phyloP scores from a whole-genome alignment of 2,329 filamentous ascomycete genomes.

The Aspergillus sp. region DNA sequence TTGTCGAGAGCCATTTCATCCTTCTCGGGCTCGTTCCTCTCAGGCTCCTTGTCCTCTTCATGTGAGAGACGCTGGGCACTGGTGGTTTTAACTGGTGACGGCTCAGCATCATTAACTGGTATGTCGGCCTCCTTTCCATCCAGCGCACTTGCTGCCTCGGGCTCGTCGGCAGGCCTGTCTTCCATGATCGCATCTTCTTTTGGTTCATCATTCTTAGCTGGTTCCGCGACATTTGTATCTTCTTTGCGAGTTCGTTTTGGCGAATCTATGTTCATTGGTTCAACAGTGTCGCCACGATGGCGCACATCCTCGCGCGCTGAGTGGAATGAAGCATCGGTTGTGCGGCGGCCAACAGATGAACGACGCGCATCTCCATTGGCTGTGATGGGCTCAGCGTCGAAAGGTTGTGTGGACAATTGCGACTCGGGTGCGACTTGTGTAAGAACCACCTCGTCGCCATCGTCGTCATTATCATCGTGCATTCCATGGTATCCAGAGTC shows the following conservation, averaged over 20 bases:
- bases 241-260: slow-evolving; percentile 21
- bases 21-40: slow-evolving; percentile 19
- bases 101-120: slow-evolving; percentile 8
- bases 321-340: slow-evolving; percentile 48
- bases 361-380: slow-evolving; percentile 21
- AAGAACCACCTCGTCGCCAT: slow-evolving; percentile 41
- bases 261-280: slow-evolving; percentile 36
- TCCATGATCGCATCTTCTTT: background rate
- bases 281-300: slow-evolving; percentile 36
- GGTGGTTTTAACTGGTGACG: slow-evolving; percentile 20
- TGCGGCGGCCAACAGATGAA: slow-evolving; percentile 35
- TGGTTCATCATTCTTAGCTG: slow-evolving; percentile 6
- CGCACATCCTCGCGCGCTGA: slow-evolving; percentile 44
- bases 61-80: slow-evolving; percentile 10
- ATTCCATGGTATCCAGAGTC: slow-evolving; percentile 52
- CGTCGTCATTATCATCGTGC: slow-evolving; percentile 37
- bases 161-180: background rate
- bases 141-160: background rate
- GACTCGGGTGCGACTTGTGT: slow-evolving; percentile 31
- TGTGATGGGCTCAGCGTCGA: slow-evolving; percentile 29
- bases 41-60: slow-evolving; percentile 22
- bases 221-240: slow-evolving; percentile 16
- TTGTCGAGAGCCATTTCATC: slow-evolving; percentile 37
- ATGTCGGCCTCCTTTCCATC: slow-evolving; percentile 15
- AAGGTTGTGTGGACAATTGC: slow-evolving; percentile 34